Percentiles rank a stretch among this genome's conserved stretches.
Evolutionary conservation across 2,329 filamentous ascomycete species (phyloP).

Genomic region (Arthrobotrys pseudoclavata): DNA sequence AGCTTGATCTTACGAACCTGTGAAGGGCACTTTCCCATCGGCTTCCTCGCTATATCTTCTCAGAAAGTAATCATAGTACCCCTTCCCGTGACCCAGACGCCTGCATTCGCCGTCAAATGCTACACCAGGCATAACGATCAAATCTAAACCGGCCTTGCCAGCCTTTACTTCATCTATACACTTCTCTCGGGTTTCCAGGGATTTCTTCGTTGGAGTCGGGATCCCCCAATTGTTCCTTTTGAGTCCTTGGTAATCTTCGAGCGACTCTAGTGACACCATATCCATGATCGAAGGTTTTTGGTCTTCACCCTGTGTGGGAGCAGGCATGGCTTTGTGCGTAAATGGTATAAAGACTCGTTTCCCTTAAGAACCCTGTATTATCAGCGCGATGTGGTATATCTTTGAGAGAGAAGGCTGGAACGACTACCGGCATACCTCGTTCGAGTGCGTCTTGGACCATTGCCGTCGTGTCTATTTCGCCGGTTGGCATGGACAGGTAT

Average conservation of each 20-base stretch:
- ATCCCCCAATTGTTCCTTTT: conserved; percentile 91
- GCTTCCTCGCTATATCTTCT: conserved; percentile 75
- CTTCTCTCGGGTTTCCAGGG: conserved; percentile 77
- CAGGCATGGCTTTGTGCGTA: conserved; percentile 71
- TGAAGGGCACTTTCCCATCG: conserved; percentile 70
- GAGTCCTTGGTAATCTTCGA: conserved; percentile 83
- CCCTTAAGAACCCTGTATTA: conserved; percentile 67
- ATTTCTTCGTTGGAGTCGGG: conserved; percentile 80
- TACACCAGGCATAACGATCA: conserved; percentile 92
- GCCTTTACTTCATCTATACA: conserved; percentile 62
- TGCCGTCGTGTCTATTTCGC: conserved; percentile 84
- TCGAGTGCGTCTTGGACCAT: conserved; percentile 85
- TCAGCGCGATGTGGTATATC: neutral
- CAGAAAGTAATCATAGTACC: conserved; percentile 96
- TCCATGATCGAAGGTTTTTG: conserved; percentile 77
- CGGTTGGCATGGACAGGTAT: conserved; percentile 91
- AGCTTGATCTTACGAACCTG: conserved; percentile 67
- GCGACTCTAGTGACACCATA: conserved; percentile 83
- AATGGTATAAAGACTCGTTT: conserved; percentile 95
- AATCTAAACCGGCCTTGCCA: conserved; percentile 73
- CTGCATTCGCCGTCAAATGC: conserved; percentile 84
- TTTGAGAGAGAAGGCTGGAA: neutral
- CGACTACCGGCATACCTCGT: conserved; percentile 34
- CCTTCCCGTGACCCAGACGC: conserved; percentile 91
- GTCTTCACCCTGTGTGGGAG: conserved; percentile 9